Evolutionary conservation across 73 alveolate genomes (phyloP).

Genomic region (Paramecium biaurelia): DNA sequence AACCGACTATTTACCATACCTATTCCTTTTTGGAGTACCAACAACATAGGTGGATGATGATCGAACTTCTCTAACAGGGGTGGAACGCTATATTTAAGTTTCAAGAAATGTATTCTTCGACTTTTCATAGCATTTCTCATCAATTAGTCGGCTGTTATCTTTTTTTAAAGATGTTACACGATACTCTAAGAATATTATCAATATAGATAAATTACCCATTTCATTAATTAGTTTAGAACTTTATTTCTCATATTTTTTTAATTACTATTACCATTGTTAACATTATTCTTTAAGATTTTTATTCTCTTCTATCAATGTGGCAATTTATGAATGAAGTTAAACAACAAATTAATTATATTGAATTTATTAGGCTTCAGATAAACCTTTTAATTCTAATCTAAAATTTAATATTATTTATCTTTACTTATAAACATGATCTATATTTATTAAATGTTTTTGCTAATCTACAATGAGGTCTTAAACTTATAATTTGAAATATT

Average conservation of each 20-base stretch:
- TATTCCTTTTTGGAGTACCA: background rate
- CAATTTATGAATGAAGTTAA: background rate
- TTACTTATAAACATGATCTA: slow-evolving; percentile 42
- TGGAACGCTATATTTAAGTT: slow-evolving; percentile 30
- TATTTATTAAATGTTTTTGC: slow-evolving; percentile 3
- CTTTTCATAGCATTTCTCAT: background rate
- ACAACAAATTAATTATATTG: background rate
- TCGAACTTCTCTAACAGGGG: slow-evolving; percentile 19
- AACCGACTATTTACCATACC: background rate
- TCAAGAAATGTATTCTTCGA: slow-evolving; percentile 38
- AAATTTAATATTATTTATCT: background rate
- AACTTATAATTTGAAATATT: slow-evolving; percentile 36
- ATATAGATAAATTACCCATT: background rate
- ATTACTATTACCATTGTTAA: background rate
- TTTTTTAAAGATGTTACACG: background rate
- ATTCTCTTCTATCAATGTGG: background rate
- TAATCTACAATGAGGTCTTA: slow-evolving; percentile 19
- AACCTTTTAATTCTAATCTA: slow-evolving; percentile 47
- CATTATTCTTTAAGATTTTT: background rate
- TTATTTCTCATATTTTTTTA: background rate
- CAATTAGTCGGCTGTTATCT: slow-evolving; percentile 10
- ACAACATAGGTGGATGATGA: background rate
- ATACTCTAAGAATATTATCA: background rate
- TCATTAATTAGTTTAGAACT: background rate
- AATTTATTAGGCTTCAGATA: slow-evolving; percentile 35